Percentiles rank a stretch among this genome's conserved stretches.
Evolutionary conservation across 169 alveolate species (phyloP).

Genomic region (Plasmodium gallinaceum): DNA sequence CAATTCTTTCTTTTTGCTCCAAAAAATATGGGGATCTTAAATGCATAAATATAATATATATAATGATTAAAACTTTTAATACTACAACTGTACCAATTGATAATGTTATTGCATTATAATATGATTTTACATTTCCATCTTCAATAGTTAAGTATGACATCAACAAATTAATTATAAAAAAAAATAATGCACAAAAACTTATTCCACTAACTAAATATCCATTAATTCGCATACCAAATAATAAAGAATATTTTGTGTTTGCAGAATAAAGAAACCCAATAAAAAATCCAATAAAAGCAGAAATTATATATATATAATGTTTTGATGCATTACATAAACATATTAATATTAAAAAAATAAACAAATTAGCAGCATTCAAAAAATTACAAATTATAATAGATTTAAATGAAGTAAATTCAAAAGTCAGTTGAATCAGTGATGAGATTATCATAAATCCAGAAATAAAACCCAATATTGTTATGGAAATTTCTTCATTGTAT

Average conservation of each 20-base stretch:
- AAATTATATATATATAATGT: slow-evolving; percentile 24
- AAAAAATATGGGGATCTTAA: slow-evolving; percentile 24
- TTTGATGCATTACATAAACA: slow-evolving; percentile 46
- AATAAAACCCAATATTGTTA: slow-evolving; percentile 33
- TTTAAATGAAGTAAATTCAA: slow-evolving; percentile 59
- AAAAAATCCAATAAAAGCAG: slow-evolving; percentile 31
- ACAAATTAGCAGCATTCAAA: slow-evolving; percentile 12
- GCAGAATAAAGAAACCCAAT: slow-evolving; percentile 66
- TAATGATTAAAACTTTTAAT: slow-evolving; percentile 1
- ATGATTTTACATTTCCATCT: slow-evolving; percentile 30
- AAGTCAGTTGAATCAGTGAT: slow-evolving; percentile 27
- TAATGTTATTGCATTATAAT: slow-evolving; percentile 27
- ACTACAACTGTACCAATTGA: slow-evolving; percentile 21
- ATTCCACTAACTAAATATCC: slow-evolving; percentile 56
- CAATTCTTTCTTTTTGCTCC: slow-evolving; percentile 28
- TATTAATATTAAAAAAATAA: slow-evolving; percentile 5
- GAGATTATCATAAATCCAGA: slow-evolving; percentile 52
- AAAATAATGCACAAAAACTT: slow-evolving; percentile 49
- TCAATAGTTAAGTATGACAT: slow-evolving; percentile 54
- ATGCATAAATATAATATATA: slow-evolving; percentile 21
- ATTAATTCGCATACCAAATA: slow-evolving; percentile 17
- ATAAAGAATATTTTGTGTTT: slow-evolving; percentile 42
- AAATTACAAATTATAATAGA: slow-evolving; percentile 25
- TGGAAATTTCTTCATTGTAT: slow-evolving; percentile 34
- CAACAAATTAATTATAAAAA: slow-evolving; percentile 20